Base-by-base conservation (phyloP, 2,329 filamentous ascomycete genomes). In the Aspergillus eucalypticola region DNA sequence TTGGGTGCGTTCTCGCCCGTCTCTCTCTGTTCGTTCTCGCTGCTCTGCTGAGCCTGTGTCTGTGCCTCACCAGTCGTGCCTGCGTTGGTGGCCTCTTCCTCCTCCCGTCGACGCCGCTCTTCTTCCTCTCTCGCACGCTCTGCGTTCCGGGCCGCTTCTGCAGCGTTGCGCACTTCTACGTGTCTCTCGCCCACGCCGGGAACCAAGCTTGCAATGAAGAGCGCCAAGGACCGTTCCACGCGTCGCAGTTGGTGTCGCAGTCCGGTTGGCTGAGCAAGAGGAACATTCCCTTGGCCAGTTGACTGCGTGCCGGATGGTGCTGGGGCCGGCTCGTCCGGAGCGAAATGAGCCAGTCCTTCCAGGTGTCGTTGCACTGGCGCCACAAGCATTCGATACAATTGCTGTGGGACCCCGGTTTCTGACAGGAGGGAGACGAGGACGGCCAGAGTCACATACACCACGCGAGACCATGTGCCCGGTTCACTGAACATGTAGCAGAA, bases 121-220 rank as follows among this genome's bases (percentile, higher is more conserved):
- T 71, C 70, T 25, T 70, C 71, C 60, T 66, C 66, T 21, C 67
- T 66, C 19, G 60, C 66, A 23, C 70, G 66, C 59, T 73, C 67
- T 15, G 69, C 69, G 60, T 72, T 67, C 15, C 66, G 67, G 50
- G 69, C 72, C 17, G 76, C 76, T 63, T 82, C 79, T 15, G 82
- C 78, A 56, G 82, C 81, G 65, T 84, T 81, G 60, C 83, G 78
- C 25, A 83, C 85, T 63, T 81, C 76, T 13, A 88, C 83, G 69
- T 86, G 84, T 7, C 84, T 77, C 69, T 88, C 86, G 0, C 86
- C 86, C 25, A 88, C 78, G 0, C 86, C 86, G 0, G 86, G 86
- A 69, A 86, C 82, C 53, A 88, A 69, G 71, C 83, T 87, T 0
- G 85, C 86, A 35, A 88, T 70, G 61, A 88, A 86, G n/a, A 88